phyloP scores from a whole-genome alignment of 768 basidiomycete species.

The Lanmaoa pseudosensibilis region DNA sequence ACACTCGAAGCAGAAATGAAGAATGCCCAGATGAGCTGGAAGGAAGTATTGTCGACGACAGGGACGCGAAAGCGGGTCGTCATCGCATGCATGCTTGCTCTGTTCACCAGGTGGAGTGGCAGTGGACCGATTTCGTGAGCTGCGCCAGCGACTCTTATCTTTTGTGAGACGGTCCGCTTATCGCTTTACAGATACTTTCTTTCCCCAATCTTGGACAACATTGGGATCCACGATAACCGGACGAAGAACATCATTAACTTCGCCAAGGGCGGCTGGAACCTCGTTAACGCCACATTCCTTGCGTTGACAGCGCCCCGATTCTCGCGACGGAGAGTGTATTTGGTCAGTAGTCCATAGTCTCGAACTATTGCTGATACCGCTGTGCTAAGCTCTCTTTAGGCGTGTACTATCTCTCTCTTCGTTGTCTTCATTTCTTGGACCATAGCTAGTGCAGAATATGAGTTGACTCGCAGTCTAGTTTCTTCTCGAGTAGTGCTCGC shows the following conservation, averaged over 20 bases:
- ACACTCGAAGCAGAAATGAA: slow-evolving; percentile 41
- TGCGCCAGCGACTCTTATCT: background rate
- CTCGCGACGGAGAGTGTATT: slow-evolving; percentile 9
- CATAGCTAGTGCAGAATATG: slow-evolving; percentile 12
- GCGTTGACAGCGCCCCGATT: slow-evolving; percentile 6
- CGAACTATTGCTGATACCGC: too few relatives aligned
- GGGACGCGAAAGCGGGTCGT: slow-evolving; percentile 21
- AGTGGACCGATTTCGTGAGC: slow-evolving; percentile 9
- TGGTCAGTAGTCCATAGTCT: background rate
- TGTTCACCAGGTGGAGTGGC: slow-evolving; percentile 15
- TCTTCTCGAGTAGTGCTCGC: slow-evolving; percentile 9
- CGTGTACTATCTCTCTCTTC: slow-evolving; percentile 12
- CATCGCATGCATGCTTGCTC: slow-evolving; percentile 7
- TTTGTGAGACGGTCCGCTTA: background rate
- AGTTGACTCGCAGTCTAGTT: slow-evolving; percentile 1
- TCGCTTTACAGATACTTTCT: slow-evolving; percentile 8
- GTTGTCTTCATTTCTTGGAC: slow-evolving; percentile 20
- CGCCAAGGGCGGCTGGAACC: slow-evolving; percentile 1
- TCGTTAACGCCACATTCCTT: background rate
- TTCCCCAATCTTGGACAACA: slow-evolving; percentile 8
- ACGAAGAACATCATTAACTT: slow-evolving; percentile 18
- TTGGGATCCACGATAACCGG: slow-evolving; percentile 17
- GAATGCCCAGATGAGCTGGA: background rate
- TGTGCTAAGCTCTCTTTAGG: background rate
- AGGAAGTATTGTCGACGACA: background rate